Base-by-base conservation (phyloP, 2,329 filamentous ascomycete species). In the Mycogone perniciosa region DNA sequence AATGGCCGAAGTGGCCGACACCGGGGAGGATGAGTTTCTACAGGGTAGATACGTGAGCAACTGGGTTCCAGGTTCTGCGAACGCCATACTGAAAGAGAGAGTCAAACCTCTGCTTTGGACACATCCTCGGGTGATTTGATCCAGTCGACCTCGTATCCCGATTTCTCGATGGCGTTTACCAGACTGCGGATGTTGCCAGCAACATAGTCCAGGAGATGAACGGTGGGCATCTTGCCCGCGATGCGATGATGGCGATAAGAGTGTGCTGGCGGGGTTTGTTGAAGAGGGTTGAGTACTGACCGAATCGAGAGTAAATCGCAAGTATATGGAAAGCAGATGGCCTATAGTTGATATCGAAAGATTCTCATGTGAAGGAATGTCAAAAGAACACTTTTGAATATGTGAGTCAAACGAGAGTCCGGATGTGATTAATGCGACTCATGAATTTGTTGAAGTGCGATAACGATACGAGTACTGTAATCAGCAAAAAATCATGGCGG, bases 1-100 rank as follows among this genome's bases (percentile, higher is more conserved):
- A 99, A 76, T 99, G 90, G 54, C 93, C 93, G 63, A 97, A 99
- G 76, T 99, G 92, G 60, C 93, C 93, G 56, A 99, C 93, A 54
- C 93, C 93, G 5, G 93, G 93, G 29, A 99, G 81, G 58, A 99
- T 96, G 62, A 99, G 82, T 80, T 85, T 95, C 86, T 95, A 47
- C 43, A 33, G 53, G n/a, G 34, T 48, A 56, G 46, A 48, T 44
- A 38, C 49, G 30, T 13, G n/a, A 9, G 27, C 10, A 29, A 30
- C 35, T 26, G 33, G 3, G 38, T 9, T 26, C 20, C 7, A 13
- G 38, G 38, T 63, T 58, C 11, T 11, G 7, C 33, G 65, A 57
- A 11, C 7, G 33, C 33, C 11, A 7, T 44, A 4, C 10, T 8
- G 11, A 13, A n/a, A 38, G 6, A 38, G 45, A 54, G 37, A 27